phyloP scores from a whole-genome alignment of 1,284 basidiomycete species.

The Fomitiporia mediterranea region DNA sequence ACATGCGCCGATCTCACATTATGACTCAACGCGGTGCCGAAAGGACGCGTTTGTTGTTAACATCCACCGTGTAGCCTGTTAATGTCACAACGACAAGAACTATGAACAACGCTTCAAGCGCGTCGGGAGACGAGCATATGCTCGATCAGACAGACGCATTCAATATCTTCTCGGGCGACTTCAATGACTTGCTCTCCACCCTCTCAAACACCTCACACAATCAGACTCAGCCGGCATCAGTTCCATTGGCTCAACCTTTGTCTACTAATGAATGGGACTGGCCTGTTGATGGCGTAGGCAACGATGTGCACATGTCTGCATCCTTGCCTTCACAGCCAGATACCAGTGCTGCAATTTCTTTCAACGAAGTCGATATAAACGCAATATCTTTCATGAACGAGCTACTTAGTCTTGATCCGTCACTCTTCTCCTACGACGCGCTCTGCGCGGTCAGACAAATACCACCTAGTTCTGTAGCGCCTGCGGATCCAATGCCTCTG shows the following conservation, averaged over 20 bases:
- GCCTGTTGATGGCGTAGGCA: neutral
- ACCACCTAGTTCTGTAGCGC: neutral
- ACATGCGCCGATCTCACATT: neutral
- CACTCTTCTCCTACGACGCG: neutral
- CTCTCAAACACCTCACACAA: too few relatives aligned
- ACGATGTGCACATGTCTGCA: neutral
- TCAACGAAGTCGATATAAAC: constrained; percentile 9
- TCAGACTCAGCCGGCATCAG: too few relatives aligned
- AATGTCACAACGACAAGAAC: neutral
- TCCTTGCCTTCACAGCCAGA: neutral
- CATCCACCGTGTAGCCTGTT: too few relatives aligned
- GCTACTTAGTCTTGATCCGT: constrained; percentile 1
- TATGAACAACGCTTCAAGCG: neutral
- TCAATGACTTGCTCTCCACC: constrained; percentile 5
- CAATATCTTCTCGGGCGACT: too few relatives aligned
- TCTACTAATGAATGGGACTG: too few relatives aligned
- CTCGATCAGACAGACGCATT: constrained; percentile 15
- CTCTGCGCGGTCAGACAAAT: neutral
- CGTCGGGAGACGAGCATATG: constrained; percentile 6
- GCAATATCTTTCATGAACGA: constrained; percentile 1
- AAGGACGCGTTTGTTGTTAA: too few relatives aligned
- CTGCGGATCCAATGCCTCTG: neutral
- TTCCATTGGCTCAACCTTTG: too few relatives aligned
- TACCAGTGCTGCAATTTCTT: neutral
- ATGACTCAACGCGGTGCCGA: neutral